These are phyloP conservation scores for Trichoderma hamatum DNA, from an alignment of 2,329 filamentous ascomycete species.

Conservation along the genomic window DNA sequence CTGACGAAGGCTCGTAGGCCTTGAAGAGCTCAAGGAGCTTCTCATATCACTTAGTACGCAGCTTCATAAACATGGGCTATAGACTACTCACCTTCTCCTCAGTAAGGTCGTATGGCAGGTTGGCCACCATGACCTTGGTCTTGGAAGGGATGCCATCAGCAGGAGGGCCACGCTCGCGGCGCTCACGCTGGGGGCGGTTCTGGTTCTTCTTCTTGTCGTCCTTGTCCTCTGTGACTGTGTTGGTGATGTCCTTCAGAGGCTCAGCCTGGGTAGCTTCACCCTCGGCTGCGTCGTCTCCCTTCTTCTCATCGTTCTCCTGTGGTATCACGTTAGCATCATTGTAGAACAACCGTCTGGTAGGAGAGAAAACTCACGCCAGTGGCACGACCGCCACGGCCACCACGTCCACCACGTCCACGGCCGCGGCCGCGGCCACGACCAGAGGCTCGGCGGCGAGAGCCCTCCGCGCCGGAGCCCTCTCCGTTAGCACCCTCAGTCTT, in stretches of 20 bases:
- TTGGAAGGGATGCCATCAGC: constrained; percentile 98
- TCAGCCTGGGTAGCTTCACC: constrained; percentile 59
- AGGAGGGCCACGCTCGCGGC: constrained; percentile 86
- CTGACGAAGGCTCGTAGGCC: constrained; percentile 87
- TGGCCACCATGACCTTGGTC: constrained; percentile 99
- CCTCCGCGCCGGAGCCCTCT: constrained; percentile 72
- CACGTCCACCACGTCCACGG: constrained; percentile 69
- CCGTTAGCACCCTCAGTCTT: constrained; percentile 75
- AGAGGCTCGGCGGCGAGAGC: constrained; percentile 63
- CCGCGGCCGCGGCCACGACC: constrained; percentile 70
- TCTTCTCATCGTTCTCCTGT: constrained; percentile 49
- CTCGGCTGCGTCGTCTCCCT: constrained; percentile 49
- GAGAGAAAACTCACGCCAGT: constrained; percentile 46
- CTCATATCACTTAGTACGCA: constrained; percentile 25
- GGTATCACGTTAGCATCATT: background rate
- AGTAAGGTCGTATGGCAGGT: constrained; percentile 95
- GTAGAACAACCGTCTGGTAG: background rate
- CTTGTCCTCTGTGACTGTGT: constrained; percentile 53
- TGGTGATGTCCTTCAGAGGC: constrained; percentile 65
- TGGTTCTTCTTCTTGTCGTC: constrained; percentile 46
- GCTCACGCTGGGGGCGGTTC: constrained; percentile 60
- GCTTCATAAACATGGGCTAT: background rate
- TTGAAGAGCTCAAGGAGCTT: constrained; percentile 97
- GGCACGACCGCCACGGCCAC: constrained; percentile 59
- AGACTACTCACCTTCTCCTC: constrained; percentile 80